A percentile compares a stretch with the other conserved stretches of the same genome.
phyloP scores from a whole-genome alignment of 2,329 filamentous ascomycete genomes.

The Rhexocercosporidium sp. region DNA sequence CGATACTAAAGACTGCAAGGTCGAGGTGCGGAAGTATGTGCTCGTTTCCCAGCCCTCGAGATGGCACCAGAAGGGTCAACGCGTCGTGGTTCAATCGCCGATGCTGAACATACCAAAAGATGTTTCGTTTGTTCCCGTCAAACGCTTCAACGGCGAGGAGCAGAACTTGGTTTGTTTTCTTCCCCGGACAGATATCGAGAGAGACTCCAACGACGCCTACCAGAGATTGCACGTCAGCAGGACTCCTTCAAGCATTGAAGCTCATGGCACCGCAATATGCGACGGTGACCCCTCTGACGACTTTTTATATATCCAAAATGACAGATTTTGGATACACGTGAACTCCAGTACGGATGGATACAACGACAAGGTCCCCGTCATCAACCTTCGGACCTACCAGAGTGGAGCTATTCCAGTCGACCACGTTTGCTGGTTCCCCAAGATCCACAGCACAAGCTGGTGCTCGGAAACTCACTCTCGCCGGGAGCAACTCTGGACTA shows the following conservation, averaged over 20 bases:
- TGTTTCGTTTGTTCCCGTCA: conserved; percentile 28
- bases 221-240: conserved; percentile 19
- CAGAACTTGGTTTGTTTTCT: conserved; percentile 34
- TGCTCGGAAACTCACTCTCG: conserved; percentile 16
- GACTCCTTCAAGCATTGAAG: conserved; percentile 15
- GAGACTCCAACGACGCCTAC: conserved; percentile 28
- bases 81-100: conserved; percentile 34
- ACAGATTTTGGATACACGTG: conserved; percentile 35
- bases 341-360: conserved; percentile 10
- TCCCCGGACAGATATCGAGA: conserved; percentile 34
- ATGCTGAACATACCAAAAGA: conserved; percentile 24
- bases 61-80: conserved; percentile 27
- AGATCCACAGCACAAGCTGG: conserved; percentile 6
- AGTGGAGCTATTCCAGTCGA: conserved; percentile 26
- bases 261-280: conserved; percentile 33
- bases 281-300: conserved; percentile 18
- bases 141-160: conserved; percentile 26
- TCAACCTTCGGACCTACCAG: conserved; percentile 34
- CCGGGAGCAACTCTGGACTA: conserved; percentile 31
- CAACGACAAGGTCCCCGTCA: conserved; percentile 27
- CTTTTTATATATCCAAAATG: conserved; percentile 26
- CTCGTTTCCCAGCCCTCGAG: conserved; percentile 30
- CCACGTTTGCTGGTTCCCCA: conserved; percentile 36
- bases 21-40: conserved; percentile 32
- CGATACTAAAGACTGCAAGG: conserved; percentile 19